Evolutionary conservation across 768 basidiomycete species (phyloP).

Genomic region (Mycena rebaudengoi): DNA sequence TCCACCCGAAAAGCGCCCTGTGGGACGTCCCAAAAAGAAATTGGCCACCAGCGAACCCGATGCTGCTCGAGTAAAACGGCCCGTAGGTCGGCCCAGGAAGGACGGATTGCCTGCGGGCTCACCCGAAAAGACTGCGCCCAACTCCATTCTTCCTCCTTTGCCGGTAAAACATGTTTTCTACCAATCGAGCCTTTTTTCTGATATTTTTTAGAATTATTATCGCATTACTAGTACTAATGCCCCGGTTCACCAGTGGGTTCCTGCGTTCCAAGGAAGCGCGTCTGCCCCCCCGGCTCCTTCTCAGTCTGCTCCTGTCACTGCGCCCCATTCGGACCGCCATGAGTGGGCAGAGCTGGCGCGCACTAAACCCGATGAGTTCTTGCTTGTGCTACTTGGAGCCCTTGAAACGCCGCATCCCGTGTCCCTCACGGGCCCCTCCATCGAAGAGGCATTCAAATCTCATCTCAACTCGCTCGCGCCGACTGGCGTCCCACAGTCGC

Average conservation of each 20-base stretch:
- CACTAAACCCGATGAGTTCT: constrained; percentile 63
- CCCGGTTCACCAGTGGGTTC: constrained; percentile 16
- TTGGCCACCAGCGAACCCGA: constrained; percentile 47
- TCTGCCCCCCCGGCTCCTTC: constrained; percentile 35
- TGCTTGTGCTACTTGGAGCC: constrained; percentile 63
- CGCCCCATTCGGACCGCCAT: constrained; percentile 62
- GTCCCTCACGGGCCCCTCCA: constrained; percentile 65
- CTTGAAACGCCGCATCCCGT: constrained; percentile 71
- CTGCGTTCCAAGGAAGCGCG: constrained; percentile 8
- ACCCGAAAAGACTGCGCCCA: neutral
- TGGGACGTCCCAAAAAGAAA: constrained; percentile 83
- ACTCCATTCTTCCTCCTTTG: constrained; percentile 4
- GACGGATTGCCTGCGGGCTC: constrained; percentile 85
- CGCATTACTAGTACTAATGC: neutral
- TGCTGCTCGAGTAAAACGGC: constrained; percentile 61
- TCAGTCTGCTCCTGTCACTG: constrained; percentile 50
- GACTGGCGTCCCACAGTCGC: no score
- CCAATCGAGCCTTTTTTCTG: neutral
- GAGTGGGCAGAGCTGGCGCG: constrained; percentile 73
- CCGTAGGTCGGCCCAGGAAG: constrained; percentile 83
- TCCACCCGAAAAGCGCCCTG: constrained; percentile 65
- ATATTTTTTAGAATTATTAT: neutral
- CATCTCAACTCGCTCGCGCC: constrained; percentile 70
- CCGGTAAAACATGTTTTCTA: neutral
- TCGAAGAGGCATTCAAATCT: constrained; percentile 82